phyloP scores from a whole-genome alignment of 371 early-diverging fungal genomes.

The Umbelopsis sp. region DNA sequence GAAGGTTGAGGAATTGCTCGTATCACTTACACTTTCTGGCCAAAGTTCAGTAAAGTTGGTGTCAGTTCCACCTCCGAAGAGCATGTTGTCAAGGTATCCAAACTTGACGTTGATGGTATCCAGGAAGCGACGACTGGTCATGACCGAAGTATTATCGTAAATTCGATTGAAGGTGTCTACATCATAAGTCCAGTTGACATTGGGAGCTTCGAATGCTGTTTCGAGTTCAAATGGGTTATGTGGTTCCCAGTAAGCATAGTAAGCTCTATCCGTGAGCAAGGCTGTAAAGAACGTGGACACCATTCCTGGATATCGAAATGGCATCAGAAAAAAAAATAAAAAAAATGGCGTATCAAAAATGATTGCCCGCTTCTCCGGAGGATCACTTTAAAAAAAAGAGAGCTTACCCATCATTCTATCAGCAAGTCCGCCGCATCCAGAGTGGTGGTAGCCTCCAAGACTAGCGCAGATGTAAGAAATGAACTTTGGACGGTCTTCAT shows the following conservation, averaged over 20 bases:
- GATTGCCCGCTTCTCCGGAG: no score
- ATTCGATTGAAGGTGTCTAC: conserved; percentile 21
- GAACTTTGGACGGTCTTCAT: conserved; percentile 29
- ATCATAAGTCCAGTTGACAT: conserved; percentile 48
- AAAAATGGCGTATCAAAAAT: neutral
- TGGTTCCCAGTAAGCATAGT: conserved; percentile 42
- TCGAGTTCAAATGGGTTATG: conserved; percentile 46
- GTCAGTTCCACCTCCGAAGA: conserved; percentile 45
- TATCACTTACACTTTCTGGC: conserved; percentile 43
- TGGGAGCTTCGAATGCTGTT: conserved; percentile 45
- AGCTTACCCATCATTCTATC: conserved; percentile 42
- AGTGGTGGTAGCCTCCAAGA: conserved; percentile 20
- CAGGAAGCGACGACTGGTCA: conserved; percentile 5
- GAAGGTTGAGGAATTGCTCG: neutral
- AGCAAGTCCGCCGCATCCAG: conserved; percentile 40
- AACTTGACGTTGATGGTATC: conserved; percentile 43
- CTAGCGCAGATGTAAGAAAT: conserved; percentile 32
- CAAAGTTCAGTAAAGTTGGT: conserved; percentile 48
- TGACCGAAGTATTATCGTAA: neutral
- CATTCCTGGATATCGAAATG: conserved; percentile 38
- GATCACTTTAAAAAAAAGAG: no score
- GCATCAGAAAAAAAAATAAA: neutral
- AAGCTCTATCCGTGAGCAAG: conserved; percentile 46
- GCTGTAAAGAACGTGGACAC: conserved; percentile 54
- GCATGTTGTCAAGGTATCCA: conserved; percentile 23